Percentiles rank a stretch among this genome's conserved stretches.
Conservation (phyloP, 768 basidiomycete species). For the Leccinum aurantiacum region DNA sequence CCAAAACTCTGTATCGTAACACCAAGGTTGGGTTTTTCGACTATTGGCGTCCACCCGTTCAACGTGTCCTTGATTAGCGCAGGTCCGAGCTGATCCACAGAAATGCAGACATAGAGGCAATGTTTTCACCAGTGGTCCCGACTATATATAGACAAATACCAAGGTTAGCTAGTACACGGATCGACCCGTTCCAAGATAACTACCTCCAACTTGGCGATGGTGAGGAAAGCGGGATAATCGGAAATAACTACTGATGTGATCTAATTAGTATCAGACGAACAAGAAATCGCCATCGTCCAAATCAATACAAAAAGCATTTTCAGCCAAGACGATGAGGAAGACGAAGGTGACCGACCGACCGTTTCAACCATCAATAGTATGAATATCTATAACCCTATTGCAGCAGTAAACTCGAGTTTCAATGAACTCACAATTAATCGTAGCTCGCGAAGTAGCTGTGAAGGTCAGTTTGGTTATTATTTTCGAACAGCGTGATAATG, state of each 20-base stretch:
- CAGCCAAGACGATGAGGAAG: too few species aligned
- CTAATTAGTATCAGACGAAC: slow-evolving; percentile 4
- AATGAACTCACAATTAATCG: background rate
- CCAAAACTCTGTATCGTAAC: background rate
- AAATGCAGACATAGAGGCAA: too few species aligned
- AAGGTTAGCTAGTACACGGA: too few species aligned
- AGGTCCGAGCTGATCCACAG: too few species aligned
- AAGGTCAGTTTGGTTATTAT: background rate
- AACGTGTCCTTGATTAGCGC: too few species aligned
- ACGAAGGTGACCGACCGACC: background rate
- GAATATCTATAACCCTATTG: background rate
- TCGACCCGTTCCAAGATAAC: slow-evolving; percentile 10
- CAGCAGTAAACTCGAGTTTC: background rate
- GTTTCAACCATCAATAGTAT: too few species aligned
- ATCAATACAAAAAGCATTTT: background rate
- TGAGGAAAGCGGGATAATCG: background rate
- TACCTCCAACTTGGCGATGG: background rate
- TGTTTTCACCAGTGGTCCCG: slow-evolving; percentile 4
- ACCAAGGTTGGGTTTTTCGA: slow-evolving; percentile 4
- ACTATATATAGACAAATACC: slow-evolving; percentile 1
- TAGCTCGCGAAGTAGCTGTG: background rate
- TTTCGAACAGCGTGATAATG: too few species aligned
- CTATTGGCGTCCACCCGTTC: background rate
- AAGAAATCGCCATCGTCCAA: too few species aligned
- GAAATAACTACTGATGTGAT: background rate